Evolutionary conservation across 1,139 yeast genomes (phyloP).

Genomic region (Yamadazyma diddensiae): DNA sequence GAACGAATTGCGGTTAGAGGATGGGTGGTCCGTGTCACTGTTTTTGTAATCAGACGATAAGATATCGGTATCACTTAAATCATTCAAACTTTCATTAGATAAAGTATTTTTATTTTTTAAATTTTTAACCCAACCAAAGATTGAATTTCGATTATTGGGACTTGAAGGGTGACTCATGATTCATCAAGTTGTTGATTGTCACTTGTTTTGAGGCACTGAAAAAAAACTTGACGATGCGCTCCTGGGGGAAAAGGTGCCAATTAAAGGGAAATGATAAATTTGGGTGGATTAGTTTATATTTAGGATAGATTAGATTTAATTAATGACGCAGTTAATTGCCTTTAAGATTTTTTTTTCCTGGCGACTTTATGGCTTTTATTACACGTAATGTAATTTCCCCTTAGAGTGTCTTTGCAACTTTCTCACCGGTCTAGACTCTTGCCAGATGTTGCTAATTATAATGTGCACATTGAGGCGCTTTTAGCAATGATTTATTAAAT

Average conservation of each 20-base stretch:
- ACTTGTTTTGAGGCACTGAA: conserved; percentile 5
- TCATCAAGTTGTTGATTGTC: conserved; percentile 1
- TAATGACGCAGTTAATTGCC: no score
- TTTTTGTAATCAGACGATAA: conserved; percentile 19
- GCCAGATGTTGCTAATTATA: neutral
- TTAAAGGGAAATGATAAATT: no score
- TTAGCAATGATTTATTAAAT: neutral
- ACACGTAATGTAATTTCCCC: no score
- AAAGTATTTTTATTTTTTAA: conserved; percentile 38
- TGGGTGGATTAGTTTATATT: no score
- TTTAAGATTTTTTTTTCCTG: no score
- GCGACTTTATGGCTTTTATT: no score
- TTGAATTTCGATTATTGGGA: conserved; percentile 39
- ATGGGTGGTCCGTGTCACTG: conserved; percentile 23
- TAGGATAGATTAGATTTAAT: no score
- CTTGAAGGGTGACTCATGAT: conserved; percentile 43
- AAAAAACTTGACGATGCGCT: conserved; percentile 2
- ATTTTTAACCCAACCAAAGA: conserved; percentile 50
- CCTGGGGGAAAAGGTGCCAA: conserved; percentile 1
- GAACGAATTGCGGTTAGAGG: conserved; percentile 9
- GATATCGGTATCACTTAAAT: conserved; percentile 27
- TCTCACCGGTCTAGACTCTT: no score
- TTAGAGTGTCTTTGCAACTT: no score
- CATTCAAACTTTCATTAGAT: conserved; percentile 42
- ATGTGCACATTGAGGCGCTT: neutral